Percentiles rank a stretch among this genome's conserved stretches.
phyloP scores from a whole-genome alignment of 495 filamentous ascomycete species.

The Neurospora sp. region DNA sequence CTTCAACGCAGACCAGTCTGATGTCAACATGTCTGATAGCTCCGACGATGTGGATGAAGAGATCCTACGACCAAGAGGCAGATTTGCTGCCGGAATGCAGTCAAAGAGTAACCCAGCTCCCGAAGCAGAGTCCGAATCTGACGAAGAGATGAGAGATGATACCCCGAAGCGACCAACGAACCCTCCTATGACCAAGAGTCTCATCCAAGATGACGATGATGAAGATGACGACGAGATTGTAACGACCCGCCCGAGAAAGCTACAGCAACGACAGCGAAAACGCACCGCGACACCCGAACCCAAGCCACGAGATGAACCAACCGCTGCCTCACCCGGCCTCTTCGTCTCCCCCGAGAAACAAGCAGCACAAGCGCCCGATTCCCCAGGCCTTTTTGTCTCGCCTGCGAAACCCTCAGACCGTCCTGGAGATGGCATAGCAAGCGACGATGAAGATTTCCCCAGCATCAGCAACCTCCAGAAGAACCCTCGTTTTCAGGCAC shows the following conservation, averaged over 20 bases:
- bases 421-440: slow-evolving; percentile 26
- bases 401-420: slow-evolving; percentile 19
- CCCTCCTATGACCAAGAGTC: slow-evolving; percentile 10
- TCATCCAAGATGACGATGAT: slow-evolving; percentile 9
- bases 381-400: slow-evolving; percentile 33
- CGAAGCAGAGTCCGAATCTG: slow-evolving; percentile 12
- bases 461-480: slow-evolving; percentile 25
- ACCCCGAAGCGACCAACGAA: slow-evolving; percentile 7
- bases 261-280: slow-evolving; percentile 19
- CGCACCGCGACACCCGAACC: slow-evolving; percentile 27
- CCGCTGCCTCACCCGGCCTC: slow-evolving; percentile 27
- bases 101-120: slow-evolving; percentile 9
- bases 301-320: slow-evolving; percentile 1
- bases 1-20: not conserved
- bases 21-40: slow-evolving; percentile 4
- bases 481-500: slow-evolving; percentile 53
- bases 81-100: slow-evolving; percentile 62
- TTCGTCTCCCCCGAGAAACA: slow-evolving; percentile 23
- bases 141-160: slow-evolving; percentile 13
- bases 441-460: slow-evolving; percentile 37
- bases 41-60: slow-evolving; percentile 23
- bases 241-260: slow-evolving; percentile 20
- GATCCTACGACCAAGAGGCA: slow-evolving; percentile 53
- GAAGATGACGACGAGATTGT: slow-evolving; percentile 22
- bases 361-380: slow-evolving; percentile 7